phyloP scores from a whole-genome alignment of 371 early-diverging fungal species.

The Actinomortierella wolfii region DNA sequence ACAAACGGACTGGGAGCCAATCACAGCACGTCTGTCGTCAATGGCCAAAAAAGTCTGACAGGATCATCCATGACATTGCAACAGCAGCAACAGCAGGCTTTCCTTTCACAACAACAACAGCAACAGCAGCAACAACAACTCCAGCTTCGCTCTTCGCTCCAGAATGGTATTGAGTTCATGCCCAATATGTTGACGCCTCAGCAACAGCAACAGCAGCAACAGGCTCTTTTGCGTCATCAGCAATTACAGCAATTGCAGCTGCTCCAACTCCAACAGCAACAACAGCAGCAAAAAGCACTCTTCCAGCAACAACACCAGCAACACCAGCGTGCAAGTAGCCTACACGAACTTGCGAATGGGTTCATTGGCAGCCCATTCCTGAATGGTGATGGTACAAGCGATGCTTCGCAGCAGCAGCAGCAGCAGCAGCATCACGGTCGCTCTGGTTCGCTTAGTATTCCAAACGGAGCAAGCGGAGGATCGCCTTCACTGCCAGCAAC shows the following conservation, averaged over 20 bases:
- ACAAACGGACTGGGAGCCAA: background rate
- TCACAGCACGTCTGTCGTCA: too few relatives aligned
- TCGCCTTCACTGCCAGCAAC: too few relatives aligned
- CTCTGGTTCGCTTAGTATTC: background rate
- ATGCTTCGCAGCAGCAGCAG: background rate
- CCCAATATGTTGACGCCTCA: slow-evolving; percentile 12
- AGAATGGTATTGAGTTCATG: background rate
- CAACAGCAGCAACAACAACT: slow-evolving; percentile 9
- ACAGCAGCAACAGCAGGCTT: slow-evolving; percentile 9
- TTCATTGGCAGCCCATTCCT: too few relatives aligned
- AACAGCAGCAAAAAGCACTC: slow-evolving; percentile 6
- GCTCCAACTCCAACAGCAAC: slow-evolving; percentile 8
- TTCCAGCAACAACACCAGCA: background rate
- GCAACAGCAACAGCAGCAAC: slow-evolving; percentile 7
- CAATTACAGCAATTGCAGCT: slow-evolving; percentile 26
- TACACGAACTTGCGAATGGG: background rate
- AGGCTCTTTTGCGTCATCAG: slow-evolving; percentile 12
- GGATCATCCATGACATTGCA: slow-evolving; percentile 14
- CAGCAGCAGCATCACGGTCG: background rate
- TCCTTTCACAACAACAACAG: slow-evolving; percentile 8
- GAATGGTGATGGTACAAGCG: too few relatives aligned
- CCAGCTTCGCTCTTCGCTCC: slow-evolving; percentile 3
- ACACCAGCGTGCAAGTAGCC: background rate
- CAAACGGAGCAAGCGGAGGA: background rate
- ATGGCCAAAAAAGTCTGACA: slow-evolving; percentile 5